Base-by-base conservation (phyloP, 78 protist genomes). In the Carpediemonas membranifera region DNA sequence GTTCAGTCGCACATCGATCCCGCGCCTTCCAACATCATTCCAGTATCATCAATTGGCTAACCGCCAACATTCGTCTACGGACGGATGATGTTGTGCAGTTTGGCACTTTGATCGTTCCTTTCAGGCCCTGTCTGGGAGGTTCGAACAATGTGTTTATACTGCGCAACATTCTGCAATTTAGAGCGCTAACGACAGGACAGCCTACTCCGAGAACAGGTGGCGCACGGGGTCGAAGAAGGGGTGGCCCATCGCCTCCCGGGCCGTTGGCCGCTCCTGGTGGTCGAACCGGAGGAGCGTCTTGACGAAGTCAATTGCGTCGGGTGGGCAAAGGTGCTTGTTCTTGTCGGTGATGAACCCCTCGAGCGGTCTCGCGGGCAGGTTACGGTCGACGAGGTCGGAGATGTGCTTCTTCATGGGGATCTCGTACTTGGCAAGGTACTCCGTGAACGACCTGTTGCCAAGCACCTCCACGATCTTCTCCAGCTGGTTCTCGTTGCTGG, bases 401-500 rank as follows among this genome's bases (percentile, higher is more conserved):
- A 66, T 5, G 1, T 25, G 19, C 18, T 13, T 27, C n/a, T 39
- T 9, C 21, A 50, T 33, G 56, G 58, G 21, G 16, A 66, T 51
- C 7, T 13, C 36, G 3, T 66, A 66, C 56, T 66, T 66, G 21
- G 1, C 25, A 66, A 39, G 54, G 36, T 66, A 66, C 24, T 1
- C 71, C 5, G 21, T 2, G 18, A 66, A 66, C 25, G 24, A 39
- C 5, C 54, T 52, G 7, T 65, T 5, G 3, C 62, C 52, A 31
- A 76, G 11, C 30, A 50, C 71, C 51, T 70, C 81, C 31, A 83
- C 96, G 47, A 97, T 97, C 56, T 93, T 94, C 25, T 92, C 91
- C 18, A 97, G 84, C 83, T 94, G 99, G 81, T 97, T 98, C 55
- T 84, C 72, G 81, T 97, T 95, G 87, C 91, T 96, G 37, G 73